A percentile compares a stretch with the other conserved stretches of the same genome.
These are phyloP conservation scores for Edaphochlamys debaryana DNA, from an alignment of 139 green algal species.

Conservation along the genomic window DNA sequence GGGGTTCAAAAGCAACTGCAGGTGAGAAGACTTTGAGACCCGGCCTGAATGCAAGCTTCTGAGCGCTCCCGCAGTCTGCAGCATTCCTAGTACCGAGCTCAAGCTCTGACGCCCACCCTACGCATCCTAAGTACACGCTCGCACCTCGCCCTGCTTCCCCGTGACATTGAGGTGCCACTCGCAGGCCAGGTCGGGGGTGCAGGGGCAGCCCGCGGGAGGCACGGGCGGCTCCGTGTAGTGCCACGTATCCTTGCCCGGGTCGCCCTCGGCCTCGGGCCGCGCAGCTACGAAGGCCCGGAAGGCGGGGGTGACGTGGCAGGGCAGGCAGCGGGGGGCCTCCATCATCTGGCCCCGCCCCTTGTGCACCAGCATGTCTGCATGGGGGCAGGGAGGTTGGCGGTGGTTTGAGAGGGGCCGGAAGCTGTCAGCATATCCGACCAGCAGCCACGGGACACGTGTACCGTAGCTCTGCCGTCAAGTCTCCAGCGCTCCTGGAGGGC, in stretches of 20 bases:
- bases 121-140: no score
- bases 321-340: constrained; percentile 31
- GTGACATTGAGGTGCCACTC: constrained; percentile 9
- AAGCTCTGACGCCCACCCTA: no score
- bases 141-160: no score
- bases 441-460: no score
- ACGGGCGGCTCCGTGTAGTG: not conserved
- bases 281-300: not conserved
- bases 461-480: no score
- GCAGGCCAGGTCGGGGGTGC: constrained; percentile 30
- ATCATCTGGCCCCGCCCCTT: not conserved
- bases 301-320: constrained; percentile 8
- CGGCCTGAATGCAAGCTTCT: no score
- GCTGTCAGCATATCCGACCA: no score
- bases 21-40: not conserved
- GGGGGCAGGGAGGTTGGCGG: not conserved
- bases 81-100: not conserved
- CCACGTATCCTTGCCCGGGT: not conserved
- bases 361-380: constrained; percentile 21
- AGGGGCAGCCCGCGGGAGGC: constrained; percentile 26
- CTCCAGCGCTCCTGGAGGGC: no score
- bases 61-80: no score
- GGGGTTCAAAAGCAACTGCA: not conserved
- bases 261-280: not conserved
- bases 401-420: no score